Percentiles rank a stretch among this genome's conserved stretches.
These are phyloP conservation scores for Mallotus nudiflorus DNA, from an alignment of 345 rosid species.

Conservation along the genomic window DNA sequence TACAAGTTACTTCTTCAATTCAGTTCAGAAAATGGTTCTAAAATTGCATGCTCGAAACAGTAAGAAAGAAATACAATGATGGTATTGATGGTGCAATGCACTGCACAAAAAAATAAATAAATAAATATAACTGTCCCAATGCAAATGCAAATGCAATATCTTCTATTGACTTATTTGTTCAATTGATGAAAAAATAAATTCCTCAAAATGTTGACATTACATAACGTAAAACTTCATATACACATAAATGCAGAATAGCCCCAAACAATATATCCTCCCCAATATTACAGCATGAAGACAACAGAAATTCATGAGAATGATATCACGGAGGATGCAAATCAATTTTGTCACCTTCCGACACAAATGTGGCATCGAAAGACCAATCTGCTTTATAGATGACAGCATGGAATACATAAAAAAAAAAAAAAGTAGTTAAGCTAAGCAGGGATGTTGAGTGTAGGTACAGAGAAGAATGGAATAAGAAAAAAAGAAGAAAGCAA, in stretches of 20 bases:
- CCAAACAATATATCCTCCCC: slow-evolving; percentile 17
- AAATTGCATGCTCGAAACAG: neutral
- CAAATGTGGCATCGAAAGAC: slow-evolving; percentile 32
- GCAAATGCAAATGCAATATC: slow-evolving; percentile 25
- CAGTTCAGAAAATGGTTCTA: too few species aligned
- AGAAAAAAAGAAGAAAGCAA: too few species aligned
- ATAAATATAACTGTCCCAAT: slow-evolving; percentile 19
- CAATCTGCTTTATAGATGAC: slow-evolving; percentile 37
- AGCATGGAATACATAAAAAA: neutral
- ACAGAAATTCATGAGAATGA: slow-evolving; percentile 24
- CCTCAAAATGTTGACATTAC: neutral
- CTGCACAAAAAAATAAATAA: neutral
- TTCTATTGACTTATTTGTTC: slow-evolving; percentile 25
- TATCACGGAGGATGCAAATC: slow-evolving; percentile 10
- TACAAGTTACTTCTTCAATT: neutral
- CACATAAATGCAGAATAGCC: neutral
- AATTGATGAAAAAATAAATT: slow-evolving; percentile 27
- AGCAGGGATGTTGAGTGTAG: neutral
- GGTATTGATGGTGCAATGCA: neutral
- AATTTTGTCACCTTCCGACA: slow-evolving; percentile 55
- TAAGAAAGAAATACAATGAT: neutral
- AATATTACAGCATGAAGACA: slow-evolving; percentile 23
- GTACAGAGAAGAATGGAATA: neutral
- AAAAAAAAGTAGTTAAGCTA: neutral
- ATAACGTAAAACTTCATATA: neutral